Evolutionary conservation across 768 basidiomycete genomes (phyloP).

Genomic region (Steccherinum ochraceum): DNA sequence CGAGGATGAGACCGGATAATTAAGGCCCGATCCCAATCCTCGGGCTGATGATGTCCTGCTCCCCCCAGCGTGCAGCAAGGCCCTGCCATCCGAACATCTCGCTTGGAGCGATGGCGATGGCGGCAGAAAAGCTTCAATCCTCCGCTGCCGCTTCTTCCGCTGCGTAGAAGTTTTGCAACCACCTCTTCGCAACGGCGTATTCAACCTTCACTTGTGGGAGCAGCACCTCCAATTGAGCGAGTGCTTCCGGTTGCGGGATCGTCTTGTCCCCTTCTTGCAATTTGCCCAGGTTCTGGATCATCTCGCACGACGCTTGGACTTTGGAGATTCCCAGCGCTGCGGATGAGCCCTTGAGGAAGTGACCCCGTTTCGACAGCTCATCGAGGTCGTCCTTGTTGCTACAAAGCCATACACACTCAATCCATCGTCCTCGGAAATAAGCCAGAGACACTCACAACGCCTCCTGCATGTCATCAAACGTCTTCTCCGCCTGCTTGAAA

Average conservation of each 20-base stretch:
- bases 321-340: slow-evolving; percentile 82
- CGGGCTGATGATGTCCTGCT: too few relatives aligned
- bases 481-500: slow-evolving; percentile 70
- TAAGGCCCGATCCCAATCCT: too few relatives aligned
- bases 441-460: slow-evolving; percentile 56
- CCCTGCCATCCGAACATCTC: too few relatives aligned
- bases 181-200: slow-evolving; percentile 60
- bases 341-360: slow-evolving; percentile 97
- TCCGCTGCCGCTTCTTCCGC: too few relatives aligned
- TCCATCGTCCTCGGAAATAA: too few relatives aligned
- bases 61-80: too few relatives aligned
- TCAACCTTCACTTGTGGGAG: slow-evolving; percentile 59
- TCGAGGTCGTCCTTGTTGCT: slow-evolving; percentile 56
- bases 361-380: slow-evolving; percentile 70
- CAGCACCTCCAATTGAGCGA: slow-evolving; percentile 49
- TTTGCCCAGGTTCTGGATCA: slow-evolving; percentile 84
- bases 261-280: slow-evolving; percentile 50
- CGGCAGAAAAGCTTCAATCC: too few relatives aligned
- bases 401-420: too few relatives aligned
- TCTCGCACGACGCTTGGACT: slow-evolving; percentile 83
- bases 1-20: too few relatives aligned
- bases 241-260: slow-evolving; percentile 41
- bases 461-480: slow-evolving; percentile 73
- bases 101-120: too few relatives aligned
- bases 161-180: slow-evolving; percentile 54